phyloP scores from a whole-genome alignment of 1,139 yeast species.

The Zhuliangozyma blackwelliae region DNA sequence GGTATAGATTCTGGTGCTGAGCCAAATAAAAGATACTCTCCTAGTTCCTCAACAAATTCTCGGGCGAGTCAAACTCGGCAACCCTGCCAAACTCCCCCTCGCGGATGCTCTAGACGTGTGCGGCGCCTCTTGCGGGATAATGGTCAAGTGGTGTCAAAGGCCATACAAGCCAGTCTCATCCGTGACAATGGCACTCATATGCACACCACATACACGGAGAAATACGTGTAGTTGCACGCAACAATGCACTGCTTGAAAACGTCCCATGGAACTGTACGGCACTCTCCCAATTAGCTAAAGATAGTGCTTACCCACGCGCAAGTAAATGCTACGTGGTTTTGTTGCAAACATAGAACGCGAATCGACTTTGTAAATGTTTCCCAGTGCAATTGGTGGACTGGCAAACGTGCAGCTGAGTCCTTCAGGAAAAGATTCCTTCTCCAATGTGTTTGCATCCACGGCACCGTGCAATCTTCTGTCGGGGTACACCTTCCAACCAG shows the following conservation, averaged over 20 bases:
- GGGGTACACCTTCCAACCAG: no score
- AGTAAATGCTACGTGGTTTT: no score
- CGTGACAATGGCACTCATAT: no score
- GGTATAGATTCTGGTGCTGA: constrained; percentile 31
- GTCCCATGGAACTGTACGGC: constrained; percentile 28
- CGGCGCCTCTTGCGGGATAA: constrained; percentile 71
- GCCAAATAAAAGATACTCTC: constrained; percentile 24
- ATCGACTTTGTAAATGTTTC: no score
- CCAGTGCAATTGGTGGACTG: no score
- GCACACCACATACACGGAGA: constrained; percentile 20
- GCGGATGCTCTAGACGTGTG: constrained; percentile 62
- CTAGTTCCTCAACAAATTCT: constrained; percentile 20
- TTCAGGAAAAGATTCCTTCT: no score
- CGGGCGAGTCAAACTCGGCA: constrained; percentile 60
- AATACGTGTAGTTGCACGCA: constrained; percentile 30
- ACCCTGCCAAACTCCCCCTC: constrained; percentile 62
- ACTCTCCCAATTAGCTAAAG: no score
- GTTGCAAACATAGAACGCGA: no score
- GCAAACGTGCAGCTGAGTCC: no score
- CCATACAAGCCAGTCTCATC: constrained; percentile 45
- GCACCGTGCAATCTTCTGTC: no score
- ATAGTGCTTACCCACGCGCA: no score
- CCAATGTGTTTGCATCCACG: no score
- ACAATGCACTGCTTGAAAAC: constrained; percentile 30
- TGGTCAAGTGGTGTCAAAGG: constrained; percentile 52